Evolutionary conservation across 1,284 basidiomycete species (phyloP).

Genomic region (Ustilago xerochloae): DNA sequence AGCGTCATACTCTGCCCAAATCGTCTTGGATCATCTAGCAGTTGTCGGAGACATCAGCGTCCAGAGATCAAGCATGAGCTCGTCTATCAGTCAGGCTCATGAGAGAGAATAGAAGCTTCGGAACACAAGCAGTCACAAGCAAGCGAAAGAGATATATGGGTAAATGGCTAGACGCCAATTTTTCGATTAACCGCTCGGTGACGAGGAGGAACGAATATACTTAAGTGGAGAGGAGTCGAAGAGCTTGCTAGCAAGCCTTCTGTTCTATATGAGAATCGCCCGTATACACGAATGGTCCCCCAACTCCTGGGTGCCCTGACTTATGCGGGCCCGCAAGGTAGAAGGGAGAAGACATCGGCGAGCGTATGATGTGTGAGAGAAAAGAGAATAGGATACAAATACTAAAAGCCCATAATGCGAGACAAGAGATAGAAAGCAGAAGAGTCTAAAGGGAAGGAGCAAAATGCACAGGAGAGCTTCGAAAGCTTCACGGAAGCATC

Average conservation of each 20-base stretch:
- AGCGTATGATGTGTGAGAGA: conserved; percentile 24
- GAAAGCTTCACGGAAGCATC: conserved; percentile 6
- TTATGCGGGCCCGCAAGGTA: conserved; percentile 15
- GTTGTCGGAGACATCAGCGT: too few relatives aligned
- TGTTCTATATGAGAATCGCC: conserved; percentile 12
- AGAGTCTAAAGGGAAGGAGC: conserved; percentile 7
- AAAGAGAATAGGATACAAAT: conserved; percentile 16
- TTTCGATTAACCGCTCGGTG: conserved; percentile 20
- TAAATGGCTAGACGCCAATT: conserved; percentile 22
- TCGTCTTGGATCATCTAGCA: too few relatives aligned
- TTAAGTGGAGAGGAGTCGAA: conserved; percentile 2
- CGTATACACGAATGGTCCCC: conserved; percentile 55
- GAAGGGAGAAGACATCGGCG: conserved; percentile 47
- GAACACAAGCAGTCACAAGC: background rate
- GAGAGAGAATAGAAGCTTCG: background rate
- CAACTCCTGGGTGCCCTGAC: conserved; percentile 8
- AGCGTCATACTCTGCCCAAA: too few relatives aligned
- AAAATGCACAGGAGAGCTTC: conserved; percentile 11
- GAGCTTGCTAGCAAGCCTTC: conserved; percentile 17
- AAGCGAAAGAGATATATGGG: background rate
- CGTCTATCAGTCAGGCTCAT: background rate
- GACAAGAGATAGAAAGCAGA: conserved; percentile 16
- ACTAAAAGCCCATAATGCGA: conserved; percentile 39
- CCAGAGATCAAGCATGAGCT: background rate
- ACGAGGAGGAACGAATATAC: background rate